Conservation (phyloP, 2,329 filamentous ascomycete genomes). For the Verticillium tricorpus region DNA sequence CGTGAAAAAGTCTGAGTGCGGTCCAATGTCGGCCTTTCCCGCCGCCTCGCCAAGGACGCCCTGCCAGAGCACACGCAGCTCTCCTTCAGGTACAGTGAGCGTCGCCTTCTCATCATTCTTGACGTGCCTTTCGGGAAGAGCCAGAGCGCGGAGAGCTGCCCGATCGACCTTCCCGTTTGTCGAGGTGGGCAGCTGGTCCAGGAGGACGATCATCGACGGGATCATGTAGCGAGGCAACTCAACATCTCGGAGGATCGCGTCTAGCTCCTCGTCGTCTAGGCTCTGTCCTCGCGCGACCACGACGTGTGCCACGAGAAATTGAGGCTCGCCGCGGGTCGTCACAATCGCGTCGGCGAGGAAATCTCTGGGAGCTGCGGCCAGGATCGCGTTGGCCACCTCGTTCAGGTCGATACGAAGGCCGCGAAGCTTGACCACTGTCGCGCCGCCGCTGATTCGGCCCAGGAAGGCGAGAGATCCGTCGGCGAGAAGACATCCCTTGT, state of each 20-base stretch:
- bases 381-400: conserved; percentile 28
- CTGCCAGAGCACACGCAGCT: conserved; percentile 12
- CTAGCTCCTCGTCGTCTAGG: conserved; percentile 7
- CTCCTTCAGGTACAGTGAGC: conserved; percentile 4
- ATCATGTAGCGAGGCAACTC: conserved; percentile 29
- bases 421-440: conserved; percentile 40
- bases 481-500: not conserved
- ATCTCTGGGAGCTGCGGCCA: conserved; percentile 5
- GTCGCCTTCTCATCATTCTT: not conserved
- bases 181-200: conserved; percentile 24
- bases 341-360: conserved; percentile 17
- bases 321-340: conserved; percentile 12
- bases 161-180: conserved; percentile 27
- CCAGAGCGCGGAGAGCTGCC: conserved; percentile 16
- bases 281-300: conserved; percentile 11
- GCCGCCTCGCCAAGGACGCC: conserved; percentile 10
- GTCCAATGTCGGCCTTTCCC: not conserved
- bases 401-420: conserved; percentile 41
- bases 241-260: conserved; percentile 12
- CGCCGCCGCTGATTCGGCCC: conserved; percentile 31
- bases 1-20: conserved; percentile 28
- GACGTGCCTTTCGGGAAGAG: conserved; percentile 13
- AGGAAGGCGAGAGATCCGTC: conserved; percentile 21
- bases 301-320: conserved; percentile 24
- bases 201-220: conserved; percentile 20